Evolutionary conservation across 202 grass and related monocot genomes (phyloP), one percentile per base, ranked within the genome.

Genomic region (Brachypodium distachyon): DNA sequence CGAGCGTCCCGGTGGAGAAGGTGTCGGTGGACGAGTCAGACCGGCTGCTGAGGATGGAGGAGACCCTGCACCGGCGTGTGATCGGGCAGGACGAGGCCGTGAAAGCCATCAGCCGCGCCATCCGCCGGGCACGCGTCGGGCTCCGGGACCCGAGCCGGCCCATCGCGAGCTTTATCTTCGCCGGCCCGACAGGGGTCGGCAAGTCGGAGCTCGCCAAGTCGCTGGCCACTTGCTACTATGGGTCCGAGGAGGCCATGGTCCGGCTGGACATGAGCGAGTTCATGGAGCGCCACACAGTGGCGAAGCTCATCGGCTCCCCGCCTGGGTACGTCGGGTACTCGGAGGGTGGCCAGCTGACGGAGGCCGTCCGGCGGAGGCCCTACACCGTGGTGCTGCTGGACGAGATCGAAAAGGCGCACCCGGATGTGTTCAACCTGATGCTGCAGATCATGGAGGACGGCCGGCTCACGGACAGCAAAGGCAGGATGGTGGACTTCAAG

Each of bases 41-140:
- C 55, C 36, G 10, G 42, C 61, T 86, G 13, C 61, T 86, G n/a
- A 76, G 16, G 36, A 70, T 81, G 77, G 84, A 86, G 37, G 43
- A 70, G 36, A 63, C 77, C 6, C 62, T 86, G 21, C 84, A 81
- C 21, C 7, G 3, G 56, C 78, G 65, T 4, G 65, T 68, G 41
- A 47, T 68, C 9, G 65, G 65, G 25, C 65, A 68, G 41, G 65
- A 68, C 65, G 65, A 68, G 41, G 65, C 65, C 26, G 65, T 68
- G 4, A 5, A 28, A 4, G 65, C 65, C 65, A 68, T 68, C 2
- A 44, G 65, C 26, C 65, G 65, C 9, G 65, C 65, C 65, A 68
- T 68, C 65, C 65, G 41, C 41, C 65, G 65, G 4, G 65, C 65
- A 2, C 65, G 65, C 9, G 65, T 68, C 26, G 65, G 65, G 25